phyloP scores from a whole-genome alignment of 2,329 filamentous ascomycete genomes.

The Aureobasidium mangrovei region DNA sequence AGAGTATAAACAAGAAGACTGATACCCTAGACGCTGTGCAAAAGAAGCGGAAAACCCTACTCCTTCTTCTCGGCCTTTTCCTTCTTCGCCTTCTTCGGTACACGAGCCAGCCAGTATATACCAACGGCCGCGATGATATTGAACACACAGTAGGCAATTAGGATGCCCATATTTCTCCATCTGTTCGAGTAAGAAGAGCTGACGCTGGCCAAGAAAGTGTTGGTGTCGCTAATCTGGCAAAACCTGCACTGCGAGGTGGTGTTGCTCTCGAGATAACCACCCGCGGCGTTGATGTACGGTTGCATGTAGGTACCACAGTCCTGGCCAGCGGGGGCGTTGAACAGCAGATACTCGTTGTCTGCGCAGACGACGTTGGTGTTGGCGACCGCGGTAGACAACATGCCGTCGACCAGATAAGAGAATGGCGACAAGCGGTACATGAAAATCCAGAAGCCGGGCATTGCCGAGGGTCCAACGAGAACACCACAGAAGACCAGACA shows the following conservation, averaged over 20 bases:
- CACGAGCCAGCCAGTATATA: slow-evolving; percentile 47
- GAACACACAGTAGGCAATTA: slow-evolving; percentile 46
- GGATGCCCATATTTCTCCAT: slow-evolving; percentile 49
- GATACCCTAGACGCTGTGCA: not conserved
- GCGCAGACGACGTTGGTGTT: slow-evolving; percentile 59
- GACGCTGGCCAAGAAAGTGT: slow-evolving; percentile 34
- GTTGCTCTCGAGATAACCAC: slow-evolving; percentile 32
- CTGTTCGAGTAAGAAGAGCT: slow-evolving; percentile 35
- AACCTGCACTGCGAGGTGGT: slow-evolving; percentile 31
- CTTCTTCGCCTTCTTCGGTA: slow-evolving; percentile 34
- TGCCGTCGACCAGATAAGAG: slow-evolving; percentile 67
- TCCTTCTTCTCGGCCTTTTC: not conserved
- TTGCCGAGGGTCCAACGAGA: slow-evolving; percentile 51
- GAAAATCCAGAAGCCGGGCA: slow-evolving; percentile 72
- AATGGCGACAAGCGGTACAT: slow-evolving; percentile 78
- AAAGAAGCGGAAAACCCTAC: not conserved
- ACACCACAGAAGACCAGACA: slow-evolving; percentile 65
- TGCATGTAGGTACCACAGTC: slow-evolving; percentile 34
- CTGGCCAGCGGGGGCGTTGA: slow-evolving; percentile 50
- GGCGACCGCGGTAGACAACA: slow-evolving; percentile 62
- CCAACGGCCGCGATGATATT: slow-evolving; percentile 42
- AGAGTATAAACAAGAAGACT: too few relatives aligned
- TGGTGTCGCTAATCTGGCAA: slow-evolving; percentile 36
- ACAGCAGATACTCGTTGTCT: slow-evolving; percentile 57
- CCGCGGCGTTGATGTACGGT: slow-evolving; percentile 22